Percentiles rank a stretch among this genome's conserved stretches.
Conservation (phyloP, 164 flowering plant genomes). For the Euptelea pleiosperma region DNA sequence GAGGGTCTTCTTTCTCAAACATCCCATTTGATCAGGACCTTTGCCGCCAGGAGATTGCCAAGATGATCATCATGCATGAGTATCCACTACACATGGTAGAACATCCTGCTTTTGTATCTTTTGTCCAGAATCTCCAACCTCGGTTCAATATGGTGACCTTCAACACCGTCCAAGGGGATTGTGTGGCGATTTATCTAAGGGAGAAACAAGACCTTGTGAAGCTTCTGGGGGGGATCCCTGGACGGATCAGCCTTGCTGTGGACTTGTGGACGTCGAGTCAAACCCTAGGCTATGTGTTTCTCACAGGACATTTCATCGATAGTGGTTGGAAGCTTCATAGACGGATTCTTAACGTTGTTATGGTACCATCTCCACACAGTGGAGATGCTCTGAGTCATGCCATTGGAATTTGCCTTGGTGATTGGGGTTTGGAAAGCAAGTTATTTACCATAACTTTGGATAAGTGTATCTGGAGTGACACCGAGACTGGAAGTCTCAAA, state of each 20-base stretch:
- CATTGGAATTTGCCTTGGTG: slow-evolving; percentile 60
- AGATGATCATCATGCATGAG: slow-evolving; percentile 83
- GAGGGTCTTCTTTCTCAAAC: slow-evolving; percentile 28
- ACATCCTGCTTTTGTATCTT: slow-evolving; percentile 65
- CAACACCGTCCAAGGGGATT: slow-evolving; percentile 61
- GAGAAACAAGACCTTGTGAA: slow-evolving; percentile 59
- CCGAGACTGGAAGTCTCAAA: slow-evolving; percentile 45
- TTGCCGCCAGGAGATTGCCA: slow-evolving; percentile 71
- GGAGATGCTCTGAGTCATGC: slow-evolving; percentile 65
- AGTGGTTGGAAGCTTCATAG: slow-evolving; percentile 66
- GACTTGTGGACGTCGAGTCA: slow-evolving; percentile 72
- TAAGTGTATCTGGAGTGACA: slow-evolving; percentile 37
- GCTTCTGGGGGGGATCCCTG: slow-evolving; percentile 53
- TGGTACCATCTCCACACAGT: slow-evolving; percentile 76
- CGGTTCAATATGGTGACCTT: slow-evolving; percentile 60
- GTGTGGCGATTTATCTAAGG: slow-evolving; percentile 61
- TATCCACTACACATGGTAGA: slow-evolving; percentile 92
- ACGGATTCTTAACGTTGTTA: slow-evolving; percentile 66
- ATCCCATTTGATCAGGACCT: slow-evolving; percentile 53
- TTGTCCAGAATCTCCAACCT: slow-evolving; percentile 73
- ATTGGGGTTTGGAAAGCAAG: slow-evolving; percentile 75
- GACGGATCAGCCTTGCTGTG: slow-evolving; percentile 63
- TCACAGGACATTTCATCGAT: slow-evolving; percentile 77
- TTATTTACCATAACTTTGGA: slow-evolving; percentile 61
- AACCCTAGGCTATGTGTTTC: slow-evolving; percentile 56